Percentiles rank a stretch among this genome's conserved stretches.
Conservation (phyloP, 2,329 filamentous ascomycete genomes). For the Fusarium albosuccineum region DNA sequence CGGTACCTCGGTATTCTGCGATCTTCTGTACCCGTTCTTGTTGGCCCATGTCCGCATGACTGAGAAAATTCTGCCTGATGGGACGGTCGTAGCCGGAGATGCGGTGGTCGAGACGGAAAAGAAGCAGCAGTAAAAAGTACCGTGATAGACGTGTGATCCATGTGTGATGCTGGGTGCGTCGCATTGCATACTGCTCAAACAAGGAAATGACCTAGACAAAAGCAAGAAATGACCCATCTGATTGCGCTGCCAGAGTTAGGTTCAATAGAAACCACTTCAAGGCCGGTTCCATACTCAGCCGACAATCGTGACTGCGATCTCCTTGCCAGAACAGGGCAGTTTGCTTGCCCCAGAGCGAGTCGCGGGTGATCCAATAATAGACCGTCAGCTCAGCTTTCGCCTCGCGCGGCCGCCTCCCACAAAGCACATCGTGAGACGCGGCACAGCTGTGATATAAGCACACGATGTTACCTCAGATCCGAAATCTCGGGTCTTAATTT, state of each 20-base stretch:
- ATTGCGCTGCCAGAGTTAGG: slow-evolving; percentile 8
- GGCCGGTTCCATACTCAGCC: not conserved
- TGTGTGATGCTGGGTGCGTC: not conserved
- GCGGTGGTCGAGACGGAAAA: slow-evolving; percentile 24
- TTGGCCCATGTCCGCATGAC: slow-evolving; percentile 56
- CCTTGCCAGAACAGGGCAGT: not conserved
- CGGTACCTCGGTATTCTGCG: slow-evolving; percentile 56
- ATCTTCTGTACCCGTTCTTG: slow-evolving; percentile 60
- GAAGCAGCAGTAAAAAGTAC: slow-evolving; percentile 34
- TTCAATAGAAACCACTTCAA: not conserved
- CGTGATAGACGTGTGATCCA: not conserved
- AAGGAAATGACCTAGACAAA: slow-evolving; percentile 6
- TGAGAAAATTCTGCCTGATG: slow-evolving; percentile 55
- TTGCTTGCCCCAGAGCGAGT: not conserved
- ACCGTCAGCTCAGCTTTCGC: not conserved
- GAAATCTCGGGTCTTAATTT: slow-evolving; percentile 15
- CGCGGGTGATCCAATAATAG: not conserved
- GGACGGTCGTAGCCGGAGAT: slow-evolving; percentile 49
- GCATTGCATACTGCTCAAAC: slow-evolving; percentile 4
- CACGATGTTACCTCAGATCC: slow-evolving; percentile 31
- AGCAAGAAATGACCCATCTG: slow-evolving; percentile 11
- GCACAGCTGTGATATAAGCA: slow-evolving; percentile 10
- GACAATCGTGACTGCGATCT: not conserved
- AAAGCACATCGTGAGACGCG: not conserved
- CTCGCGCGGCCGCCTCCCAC: not conserved